Evolutionary conservation across 2,329 filamentous ascomycete species (phyloP).

Genomic region (Parastagonospora avenae): DNA sequence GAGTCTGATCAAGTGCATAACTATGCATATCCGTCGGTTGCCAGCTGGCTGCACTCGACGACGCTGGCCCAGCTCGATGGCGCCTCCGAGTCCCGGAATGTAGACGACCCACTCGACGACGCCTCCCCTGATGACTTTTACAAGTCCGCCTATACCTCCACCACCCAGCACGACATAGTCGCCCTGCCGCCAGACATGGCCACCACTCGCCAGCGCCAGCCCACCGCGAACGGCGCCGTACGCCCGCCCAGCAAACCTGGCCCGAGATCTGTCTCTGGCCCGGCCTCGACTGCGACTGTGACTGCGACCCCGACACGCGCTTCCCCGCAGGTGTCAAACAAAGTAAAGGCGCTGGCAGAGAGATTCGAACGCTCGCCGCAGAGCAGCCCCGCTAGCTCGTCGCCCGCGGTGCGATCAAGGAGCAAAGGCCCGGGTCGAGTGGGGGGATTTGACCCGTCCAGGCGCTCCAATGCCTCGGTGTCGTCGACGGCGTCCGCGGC

Average conservation of each 20-base stretch:
- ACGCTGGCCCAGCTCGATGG: constrained; percentile 33
- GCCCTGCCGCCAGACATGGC: constrained; percentile 4
- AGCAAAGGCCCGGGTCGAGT: constrained; percentile 23
- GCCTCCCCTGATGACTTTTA: constrained; percentile 40
- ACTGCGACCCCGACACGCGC: constrained; percentile 27
- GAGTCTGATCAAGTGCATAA: constrained; percentile 38
- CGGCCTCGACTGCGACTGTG: constrained; percentile 22
- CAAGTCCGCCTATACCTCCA: constrained; percentile 27
- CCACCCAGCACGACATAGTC: constrained; percentile 10
- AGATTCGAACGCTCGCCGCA: constrained; percentile 43
- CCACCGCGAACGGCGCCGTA: constrained; percentile 31
- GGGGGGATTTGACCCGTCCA: constrained; percentile 15
- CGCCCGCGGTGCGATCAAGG: constrained; percentile 25
- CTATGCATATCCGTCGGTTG: constrained; percentile 39
- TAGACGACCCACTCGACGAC: constrained; percentile 24
- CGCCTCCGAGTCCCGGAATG: constrained; percentile 4
- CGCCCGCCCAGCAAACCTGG: constrained; percentile 31
- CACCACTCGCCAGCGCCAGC: constrained; percentile 34
- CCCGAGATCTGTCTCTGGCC: constrained; percentile 38
- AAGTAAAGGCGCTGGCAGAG: constrained; percentile 45
- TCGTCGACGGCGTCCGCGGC: constrained; percentile 37
- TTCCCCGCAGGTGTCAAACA: constrained; percentile 31
- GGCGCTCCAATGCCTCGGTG: constrained; percentile 21
- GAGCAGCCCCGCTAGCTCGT: constrained; percentile 25
- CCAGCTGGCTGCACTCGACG: constrained; percentile 44